Percentiles rank a stretch among this genome's conserved stretches.
Conservation (phyloP, 352 stramenopile genomes). For the Phytophthora litchii region DNA sequence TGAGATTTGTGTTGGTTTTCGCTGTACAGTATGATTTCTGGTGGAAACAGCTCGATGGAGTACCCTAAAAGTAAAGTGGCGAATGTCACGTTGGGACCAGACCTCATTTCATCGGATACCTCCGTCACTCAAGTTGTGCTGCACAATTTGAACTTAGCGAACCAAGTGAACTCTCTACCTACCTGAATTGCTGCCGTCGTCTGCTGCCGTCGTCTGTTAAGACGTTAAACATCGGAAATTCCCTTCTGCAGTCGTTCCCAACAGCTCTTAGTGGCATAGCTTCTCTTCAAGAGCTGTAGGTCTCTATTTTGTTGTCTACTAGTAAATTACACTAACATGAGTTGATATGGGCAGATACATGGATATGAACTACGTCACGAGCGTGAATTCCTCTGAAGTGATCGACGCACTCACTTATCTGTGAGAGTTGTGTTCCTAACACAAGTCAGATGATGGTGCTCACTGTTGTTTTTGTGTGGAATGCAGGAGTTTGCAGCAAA, state of each 20-base stretch:
- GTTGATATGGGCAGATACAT: conserved; percentile 19
- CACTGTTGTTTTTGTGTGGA: neutral
- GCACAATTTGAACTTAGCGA: conserved; percentile 28
- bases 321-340: neutral
- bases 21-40: conserved; percentile 28
- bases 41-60: conserved; percentile 17
- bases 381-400: conserved; percentile 19
- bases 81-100: conserved; percentile 25
- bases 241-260: conserved; percentile 28
- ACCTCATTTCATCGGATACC: conserved; percentile 26
- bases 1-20: neutral
- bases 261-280: conserved; percentile 16
- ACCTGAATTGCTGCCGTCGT: conserved; percentile 21
- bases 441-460: neutral
- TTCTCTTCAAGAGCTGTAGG: conserved; percentile 29
- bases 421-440: neutral
- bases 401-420: conserved; percentile 35
- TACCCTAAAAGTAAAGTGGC: conserved; percentile 43
- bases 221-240: conserved; percentile 34
- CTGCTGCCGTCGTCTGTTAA: conserved; percentile 27
- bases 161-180: conserved; percentile 15
- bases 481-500: conserved; percentile 54
- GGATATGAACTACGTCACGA: conserved; percentile 41
- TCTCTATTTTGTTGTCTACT: neutral
- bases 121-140: conserved; percentile 34